A percentile compares a stretch with the other conserved stretches of the same genome.
Evolutionary conservation across 257 asterid species (phyloP).

Genomic region (Ocimum tenuiflorum): DNA sequence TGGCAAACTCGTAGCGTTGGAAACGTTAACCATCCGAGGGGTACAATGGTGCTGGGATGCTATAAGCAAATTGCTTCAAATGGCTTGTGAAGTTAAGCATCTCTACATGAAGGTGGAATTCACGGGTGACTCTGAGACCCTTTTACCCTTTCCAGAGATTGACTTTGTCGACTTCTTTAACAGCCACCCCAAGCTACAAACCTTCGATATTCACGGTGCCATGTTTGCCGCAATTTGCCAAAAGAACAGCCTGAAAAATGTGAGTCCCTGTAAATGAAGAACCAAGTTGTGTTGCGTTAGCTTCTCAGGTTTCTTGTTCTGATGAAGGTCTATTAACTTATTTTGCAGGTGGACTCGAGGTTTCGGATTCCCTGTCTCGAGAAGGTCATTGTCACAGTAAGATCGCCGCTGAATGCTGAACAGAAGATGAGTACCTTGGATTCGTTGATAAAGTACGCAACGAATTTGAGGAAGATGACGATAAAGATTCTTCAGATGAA

Average conservation of each 20-base stretch:
- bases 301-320: background rate
- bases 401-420: conserved; percentile 92
- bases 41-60: conserved; percentile 96
- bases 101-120: conserved; percentile 94
- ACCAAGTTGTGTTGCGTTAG: background rate
- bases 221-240: conserved; percentile 98
- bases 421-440: conserved; percentile 87
- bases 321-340: background rate
- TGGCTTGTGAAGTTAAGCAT: conserved; percentile 86
- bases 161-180: conserved; percentile 91
- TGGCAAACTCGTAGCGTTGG: conserved; percentile 74
- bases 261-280: conserved; percentile 27
- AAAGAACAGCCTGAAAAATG: conserved; percentile 86
- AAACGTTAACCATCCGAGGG: conserved; percentile 71
- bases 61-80: conserved; percentile 57
- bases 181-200: conserved; percentile 72
- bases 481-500: conserved; percentile 94
- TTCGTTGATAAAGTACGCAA: conserved; percentile 54
- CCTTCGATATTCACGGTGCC: conserved; percentile 88
- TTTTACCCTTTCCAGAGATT: conserved; percentile 78
- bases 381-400: conserved; percentile 67
- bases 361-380: conserved; percentile 71
- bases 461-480: conserved; percentile 60
- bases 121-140: conserved; percentile 66
- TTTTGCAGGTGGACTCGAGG: conserved; percentile 57